These are phyloP conservation scores for Auricularia heimuer DNA, from an alignment of 768 basidiomycete species.

Conservation along the genomic window DNA sequence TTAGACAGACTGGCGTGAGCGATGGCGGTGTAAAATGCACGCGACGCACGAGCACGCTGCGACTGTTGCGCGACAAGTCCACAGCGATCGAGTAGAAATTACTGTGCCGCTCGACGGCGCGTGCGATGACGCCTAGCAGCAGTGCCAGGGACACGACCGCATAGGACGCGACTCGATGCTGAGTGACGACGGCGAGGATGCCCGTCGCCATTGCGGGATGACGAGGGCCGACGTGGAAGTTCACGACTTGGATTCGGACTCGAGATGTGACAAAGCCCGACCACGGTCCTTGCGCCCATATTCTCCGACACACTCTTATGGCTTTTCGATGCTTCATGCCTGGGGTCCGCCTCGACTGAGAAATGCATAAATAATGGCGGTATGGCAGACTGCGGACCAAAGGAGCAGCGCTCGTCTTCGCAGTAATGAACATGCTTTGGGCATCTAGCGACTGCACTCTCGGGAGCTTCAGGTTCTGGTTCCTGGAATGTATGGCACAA, in stretches of 20 bases:
- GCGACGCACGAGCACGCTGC: slow-evolving; percentile 73
- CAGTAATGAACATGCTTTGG: no score
- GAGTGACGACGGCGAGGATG: not conserved
- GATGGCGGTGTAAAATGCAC: slow-evolving; percentile 3
- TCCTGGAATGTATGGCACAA: no score
- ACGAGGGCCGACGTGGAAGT: not conserved
- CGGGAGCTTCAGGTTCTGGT: no score
- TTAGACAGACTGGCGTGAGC: slow-evolving; percentile 21
- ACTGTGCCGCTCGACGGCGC: slow-evolving; percentile 71
- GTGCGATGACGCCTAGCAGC: slow-evolving; percentile 62
- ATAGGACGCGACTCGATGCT: slow-evolving; percentile 30
- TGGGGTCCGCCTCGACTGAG: no score
- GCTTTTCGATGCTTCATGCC: no score
- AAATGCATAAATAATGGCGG: no score
- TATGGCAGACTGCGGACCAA: no score
- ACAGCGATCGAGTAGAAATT: slow-evolving; percentile 95
- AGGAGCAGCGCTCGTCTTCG: no score
- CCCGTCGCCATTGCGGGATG: not conserved
- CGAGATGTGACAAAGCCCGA: not conserved
- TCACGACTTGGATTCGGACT: not conserved
- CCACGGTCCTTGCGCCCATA: not conserved
- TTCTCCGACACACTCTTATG: no score
- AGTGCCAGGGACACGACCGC: slow-evolving; percentile 54
- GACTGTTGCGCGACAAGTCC: slow-evolving; percentile 83
- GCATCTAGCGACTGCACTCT: no score